Evolutionary conservation across 2,329 filamentous ascomycete species (phyloP).

Genomic region (Pseudogymnoascus sp.): DNA sequence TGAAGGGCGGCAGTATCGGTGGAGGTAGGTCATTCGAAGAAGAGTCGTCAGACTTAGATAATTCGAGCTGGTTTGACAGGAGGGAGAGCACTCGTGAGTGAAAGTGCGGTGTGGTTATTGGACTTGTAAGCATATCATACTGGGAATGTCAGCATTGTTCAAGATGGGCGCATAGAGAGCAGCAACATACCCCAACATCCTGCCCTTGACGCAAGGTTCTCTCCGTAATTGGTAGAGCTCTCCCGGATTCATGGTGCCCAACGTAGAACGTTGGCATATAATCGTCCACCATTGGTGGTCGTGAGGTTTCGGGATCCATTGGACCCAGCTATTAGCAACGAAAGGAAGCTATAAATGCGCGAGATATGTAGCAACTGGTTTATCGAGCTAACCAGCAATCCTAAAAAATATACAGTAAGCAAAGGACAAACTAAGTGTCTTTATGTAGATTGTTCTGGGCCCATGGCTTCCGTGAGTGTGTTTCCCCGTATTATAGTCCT

Average conservation of each 20-base stretch:
- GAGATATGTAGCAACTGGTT: not conserved
- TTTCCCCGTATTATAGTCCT: not conserved
- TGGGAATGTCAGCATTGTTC: slow-evolving; percentile 31
- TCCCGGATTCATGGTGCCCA: slow-evolving; percentile 63
- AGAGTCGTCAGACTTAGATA: slow-evolving; percentile 39
- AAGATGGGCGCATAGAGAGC: slow-evolving; percentile 14
- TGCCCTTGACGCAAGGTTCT: slow-evolving; percentile 60
- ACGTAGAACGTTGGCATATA: slow-evolving; percentile 54
- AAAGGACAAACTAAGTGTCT: not conserved
- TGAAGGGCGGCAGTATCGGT: slow-evolving; percentile 61
- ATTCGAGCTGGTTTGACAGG: slow-evolving; percentile 44
- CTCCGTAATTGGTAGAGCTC: slow-evolving; percentile 53
- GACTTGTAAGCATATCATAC: slow-evolving; percentile 74
- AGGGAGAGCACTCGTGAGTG: slow-evolving; percentile 59
- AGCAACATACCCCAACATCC: slow-evolving; percentile 56
- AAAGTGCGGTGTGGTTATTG: slow-evolving; percentile 70
- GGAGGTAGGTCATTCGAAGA: slow-evolving; percentile 37
- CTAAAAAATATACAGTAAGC: slow-evolving; percentile 2
- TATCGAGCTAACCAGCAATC: not conserved
- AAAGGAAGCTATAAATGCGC: not conserved
- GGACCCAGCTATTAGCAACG: not conserved
- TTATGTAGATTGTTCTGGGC: not conserved
- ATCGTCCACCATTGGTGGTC: slow-evolving; percentile 22
- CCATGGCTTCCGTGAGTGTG: not conserved
- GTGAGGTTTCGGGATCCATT: slow-evolving; percentile 7